Evolutionary conservation across 441 rosid species (phyloP), one percentile per base, ranked within the genome.

Genomic region (Jatropha multifida): DNA sequence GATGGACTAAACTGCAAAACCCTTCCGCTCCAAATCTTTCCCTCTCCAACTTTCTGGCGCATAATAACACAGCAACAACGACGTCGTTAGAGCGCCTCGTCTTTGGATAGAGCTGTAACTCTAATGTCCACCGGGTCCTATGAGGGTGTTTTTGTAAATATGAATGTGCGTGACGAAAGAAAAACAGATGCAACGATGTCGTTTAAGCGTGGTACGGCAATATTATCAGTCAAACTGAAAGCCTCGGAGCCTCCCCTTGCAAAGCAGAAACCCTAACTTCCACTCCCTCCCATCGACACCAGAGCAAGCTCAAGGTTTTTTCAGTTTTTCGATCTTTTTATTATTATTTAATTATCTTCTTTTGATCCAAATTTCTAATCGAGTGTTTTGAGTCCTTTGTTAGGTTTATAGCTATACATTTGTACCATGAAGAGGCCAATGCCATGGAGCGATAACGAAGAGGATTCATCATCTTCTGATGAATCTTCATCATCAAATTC

Each of bases 401-500:
- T 65, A 38, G 70, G 5, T 51, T 40, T 9, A 8, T 52, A 13
- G 68, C 20, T 49, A 20, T 63, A 37, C 37, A 26, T 41, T 44
- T 59, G 8, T 14, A 20, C 20, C 71, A 94, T 90, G 97, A 92
- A 91, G 87, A 88, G 97, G 85, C 74, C 83, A 69, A 81, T 88
- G 80, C 85, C 89, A 42, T 92, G 97, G 95, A 83, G 83, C 75
- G 92, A 87, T 65, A 81, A 88, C 74, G 92, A 87, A 5, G 81
- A 80, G 2, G 87, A 75, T 72, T 84, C 86, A 8, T 83, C 86
- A 6, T 83, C 89, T 0, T 81, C 81, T 5, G 89, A 86, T 56
- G 84, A 87, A 65, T 86, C 91, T n/a, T 86, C 89, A 1, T 87
- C 89, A 2, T 90, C 96, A 5, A 72, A 70, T 64, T 85, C 94